Evolutionary conservation across 2,329 filamentous ascomycete genomes (phyloP), one percentile per base, ranked within the genome.

Genomic region (Botryotinia globosa): DNA sequence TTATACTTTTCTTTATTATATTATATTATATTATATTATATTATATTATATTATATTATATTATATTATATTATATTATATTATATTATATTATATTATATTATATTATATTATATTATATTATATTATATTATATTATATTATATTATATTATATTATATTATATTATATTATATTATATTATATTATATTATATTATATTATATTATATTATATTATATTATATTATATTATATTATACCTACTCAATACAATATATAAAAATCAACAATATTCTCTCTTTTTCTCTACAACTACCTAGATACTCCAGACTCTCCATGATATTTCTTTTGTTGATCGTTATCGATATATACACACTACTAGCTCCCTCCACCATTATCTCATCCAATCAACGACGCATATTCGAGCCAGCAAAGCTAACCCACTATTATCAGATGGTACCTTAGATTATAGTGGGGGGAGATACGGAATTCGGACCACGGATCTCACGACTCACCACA

Each of bases 381-480:
- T 16, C 16, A 62, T 62, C 59, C 59, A 62, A 62, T 62, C 59
- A 62, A 1, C 25, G 3, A 14, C 37, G 34, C 25, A 9, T 39
- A 42, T 42, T 20, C 34, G 3, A 39, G 25, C 22, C 10, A 62
- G 59, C 37, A 37, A 54, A 54, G 58, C 32, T 16, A 25, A 9
- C 34, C 58, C 59, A n/a, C 59, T 42, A n/a, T 29, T 42, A 16
- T 29, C 37, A 39, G 37, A 42, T 25, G 37, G 37, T 62, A 42
- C 37, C 59, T 59, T 62, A 62, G 59, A 37, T 62, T 59, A 34
- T 62, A 62, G 59, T 42, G 37, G 61, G 61, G 61, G n/a, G n/a
- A 45, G n/a, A 44, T 45, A 32, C 62, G 62, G 42, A 64, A 34
- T 45, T 32, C 58, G 58, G 58, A n/a, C 62, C 34, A 64, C 42